A percentile compares a stretch with the other conserved stretches of the same genome.
phyloP scores from a whole-genome alignment of 805 yeast genomes.

The Wickerhamiella kurtzmanii region DNA sequence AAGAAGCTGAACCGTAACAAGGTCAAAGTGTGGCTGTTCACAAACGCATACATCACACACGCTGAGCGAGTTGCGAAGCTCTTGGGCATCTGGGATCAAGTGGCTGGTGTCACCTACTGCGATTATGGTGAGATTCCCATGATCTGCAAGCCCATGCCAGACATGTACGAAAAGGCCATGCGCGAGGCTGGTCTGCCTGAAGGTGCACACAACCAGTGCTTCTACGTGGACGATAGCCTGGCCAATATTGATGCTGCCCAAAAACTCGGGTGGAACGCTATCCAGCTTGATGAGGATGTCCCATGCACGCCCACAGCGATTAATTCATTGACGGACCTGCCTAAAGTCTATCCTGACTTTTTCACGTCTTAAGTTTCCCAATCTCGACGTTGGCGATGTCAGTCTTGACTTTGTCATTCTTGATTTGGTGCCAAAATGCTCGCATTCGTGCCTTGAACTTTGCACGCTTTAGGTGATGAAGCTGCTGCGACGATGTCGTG shows the following conservation, averaged over 20 bases:
- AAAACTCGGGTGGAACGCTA: slow-evolving; percentile 55
- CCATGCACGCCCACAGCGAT: slow-evolving; percentile 37
- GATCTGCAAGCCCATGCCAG: slow-evolving; percentile 78
- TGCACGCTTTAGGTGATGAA: no score
- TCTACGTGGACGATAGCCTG: slow-evolving; percentile 80
- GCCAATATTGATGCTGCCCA: slow-evolving; percentile 65
- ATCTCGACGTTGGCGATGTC: no score
- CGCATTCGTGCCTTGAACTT: neutral
- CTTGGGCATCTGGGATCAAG: slow-evolving; percentile 79
- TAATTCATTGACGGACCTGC: slow-evolving; percentile 44
- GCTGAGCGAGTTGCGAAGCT: slow-evolving; percentile 67
- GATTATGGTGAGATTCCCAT: slow-evolving; percentile 56
- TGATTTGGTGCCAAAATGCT: neutral
- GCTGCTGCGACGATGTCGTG: no score
- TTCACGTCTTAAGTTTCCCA: slow-evolving; percentile 23
- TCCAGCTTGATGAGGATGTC: slow-evolving; percentile 60
- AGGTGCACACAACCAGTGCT: slow-evolving; percentile 33
- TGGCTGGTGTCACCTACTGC: slow-evolving; percentile 89
- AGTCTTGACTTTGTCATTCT: no score
- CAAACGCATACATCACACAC: slow-evolving; percentile 89
- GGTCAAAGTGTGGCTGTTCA: slow-evolving; percentile 77
- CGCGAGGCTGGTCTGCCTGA: slow-evolving; percentile 42
- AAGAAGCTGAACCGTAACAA: slow-evolving; percentile 31
- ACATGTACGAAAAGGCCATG: slow-evolving; percentile 46
- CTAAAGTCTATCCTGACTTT: slow-evolving; percentile 38